A percentile compares a stretch with the other conserved stretches of the same genome.
Evolutionary conservation across 225 moss, liverwort and hornwort species (phyloP).

Genomic region (Physcomitrium patens): DNA sequence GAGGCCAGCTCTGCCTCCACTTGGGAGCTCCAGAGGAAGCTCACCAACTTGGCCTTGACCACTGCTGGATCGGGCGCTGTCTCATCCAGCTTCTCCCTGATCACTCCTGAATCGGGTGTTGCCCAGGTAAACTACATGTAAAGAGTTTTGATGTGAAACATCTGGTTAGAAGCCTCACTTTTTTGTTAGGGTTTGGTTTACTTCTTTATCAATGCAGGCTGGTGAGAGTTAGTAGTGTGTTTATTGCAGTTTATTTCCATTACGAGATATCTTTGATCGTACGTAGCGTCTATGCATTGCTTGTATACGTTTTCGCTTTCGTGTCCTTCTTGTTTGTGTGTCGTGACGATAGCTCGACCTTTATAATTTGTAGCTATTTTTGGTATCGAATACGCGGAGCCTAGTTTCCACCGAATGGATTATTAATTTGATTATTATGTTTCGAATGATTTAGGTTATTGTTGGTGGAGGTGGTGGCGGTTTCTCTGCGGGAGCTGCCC

Average conservation of each 20-base stretch:
- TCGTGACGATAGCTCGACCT: too few species aligned
- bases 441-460: slow-evolving; percentile 33
- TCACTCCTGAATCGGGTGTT: slow-evolving; percentile 82
- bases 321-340: too few species aligned
- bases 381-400: too few species aligned
- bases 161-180: not conserved
- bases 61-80: slow-evolving; percentile 76
- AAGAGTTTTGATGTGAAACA: not conserved
- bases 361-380: too few species aligned
- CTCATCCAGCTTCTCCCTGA: slow-evolving; percentile 77
- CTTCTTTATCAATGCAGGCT: not conserved
- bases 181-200: slow-evolving; percentile 9
- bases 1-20: slow-evolving; percentile 77
- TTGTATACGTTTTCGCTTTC: too few species aligned
- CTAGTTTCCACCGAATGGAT: too few species aligned
- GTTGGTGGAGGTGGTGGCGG: slow-evolving; percentile 62
- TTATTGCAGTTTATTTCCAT: not conserved
- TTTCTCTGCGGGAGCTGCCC: slow-evolving; percentile 34
- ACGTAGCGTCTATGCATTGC: too few species aligned
- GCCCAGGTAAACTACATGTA: slow-evolving; percentile 58
- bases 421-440: not conserved
- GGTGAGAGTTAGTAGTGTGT: not conserved
- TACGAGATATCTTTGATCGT: too few species aligned
- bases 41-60: slow-evolving; percentile 79
- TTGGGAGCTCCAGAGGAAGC: slow-evolving; percentile 84